Evolutionary conservation across 768 basidiomycete species (phyloP), one percentile per base, ranked within the genome.

Genomic region (Amanita rubescens): DNA sequence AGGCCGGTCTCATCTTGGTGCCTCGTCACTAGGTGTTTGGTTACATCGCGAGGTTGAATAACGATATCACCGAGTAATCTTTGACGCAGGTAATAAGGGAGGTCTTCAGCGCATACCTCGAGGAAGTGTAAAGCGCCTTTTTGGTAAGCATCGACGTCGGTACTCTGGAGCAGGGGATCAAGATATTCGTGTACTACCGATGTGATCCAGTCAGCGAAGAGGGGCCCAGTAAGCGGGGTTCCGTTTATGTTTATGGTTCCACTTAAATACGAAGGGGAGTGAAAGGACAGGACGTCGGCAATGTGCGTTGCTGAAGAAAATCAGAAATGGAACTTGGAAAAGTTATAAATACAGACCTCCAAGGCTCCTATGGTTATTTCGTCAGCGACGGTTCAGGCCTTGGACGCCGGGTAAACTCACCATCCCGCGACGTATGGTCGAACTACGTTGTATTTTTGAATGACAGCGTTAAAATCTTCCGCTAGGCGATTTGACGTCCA

Each of bases 381-480:
- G 32, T 24, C 8, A 30, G 27, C 27, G 27, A 30, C 8, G 8
- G 10, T 24, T 37, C 17, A 4, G 5, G 9, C 4, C 1, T 9
- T 14, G 32, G 12, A 15, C 4, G 32, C 2, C 10, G 17, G n/a
- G 1, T 3, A 3, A 44, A 44, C 44, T 17, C 15, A 67, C 69
- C 71, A 74, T 53, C 66, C 72, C n/a, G 63, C 56, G 30, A 68
- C 60, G 54, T 66, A 63, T 22, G 71, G 65, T 38, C 58, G 62
- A 14, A 49, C 43, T 22, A 71, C 35, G 10, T 57, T 57, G 42
- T 69, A 71, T 19, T 58, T 65, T 17, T 63, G 35, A 15, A 64
- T 61, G 30, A 71, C 66, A 9, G 64, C 65, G 45, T 63, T 55
- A 54, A 69, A 69, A 50, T 69, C 65, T n/a, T 67, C 64, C 3